A percentile compares a stretch with the other conserved stretches of the same genome.
Conservation (phyloP, 2,329 filamentous ascomycete species). For the Colletotrichum falcatum region DNA sequence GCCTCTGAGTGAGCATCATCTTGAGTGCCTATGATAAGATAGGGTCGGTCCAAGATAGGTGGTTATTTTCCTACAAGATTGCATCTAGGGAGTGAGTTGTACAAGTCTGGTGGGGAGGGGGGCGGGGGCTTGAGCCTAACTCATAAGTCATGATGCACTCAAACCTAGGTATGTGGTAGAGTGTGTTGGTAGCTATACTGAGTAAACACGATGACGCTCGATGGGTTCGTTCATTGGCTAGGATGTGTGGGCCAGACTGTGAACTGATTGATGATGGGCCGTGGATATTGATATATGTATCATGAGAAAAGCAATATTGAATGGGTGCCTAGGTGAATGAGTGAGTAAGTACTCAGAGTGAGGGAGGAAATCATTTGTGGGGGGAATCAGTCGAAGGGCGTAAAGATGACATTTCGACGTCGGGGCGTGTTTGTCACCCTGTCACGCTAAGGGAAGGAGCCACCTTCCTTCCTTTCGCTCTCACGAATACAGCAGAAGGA, state of each 20-base stretch:
- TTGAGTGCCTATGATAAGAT: no score
- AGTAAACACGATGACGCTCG: neutral
- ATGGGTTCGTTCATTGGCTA: neutral
- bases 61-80: neutral
- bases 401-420: slow-evolving; percentile 5
- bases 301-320: neutral
- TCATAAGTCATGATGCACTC: no score
- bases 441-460: neutral
- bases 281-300: neutral
- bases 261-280: neutral
- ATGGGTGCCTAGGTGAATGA: neutral
- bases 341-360: neutral
- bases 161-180: no score
- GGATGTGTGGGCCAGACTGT: neutral
- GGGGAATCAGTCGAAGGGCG: slow-evolving; percentile 9
- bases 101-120: neutral
- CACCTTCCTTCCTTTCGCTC: neutral
- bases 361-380: slow-evolving; percentile 3
- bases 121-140: neutral
- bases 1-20: no score
- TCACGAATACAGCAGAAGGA: neutral
- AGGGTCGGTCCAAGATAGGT: neutral
- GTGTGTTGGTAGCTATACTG: neutral
- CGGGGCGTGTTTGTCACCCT: slow-evolving; percentile 8
- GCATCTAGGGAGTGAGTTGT: neutral